phyloP scores from a whole-genome alignment of 2,329 filamentous ascomycete genomes.

The Fusarium newnesense region DNA sequence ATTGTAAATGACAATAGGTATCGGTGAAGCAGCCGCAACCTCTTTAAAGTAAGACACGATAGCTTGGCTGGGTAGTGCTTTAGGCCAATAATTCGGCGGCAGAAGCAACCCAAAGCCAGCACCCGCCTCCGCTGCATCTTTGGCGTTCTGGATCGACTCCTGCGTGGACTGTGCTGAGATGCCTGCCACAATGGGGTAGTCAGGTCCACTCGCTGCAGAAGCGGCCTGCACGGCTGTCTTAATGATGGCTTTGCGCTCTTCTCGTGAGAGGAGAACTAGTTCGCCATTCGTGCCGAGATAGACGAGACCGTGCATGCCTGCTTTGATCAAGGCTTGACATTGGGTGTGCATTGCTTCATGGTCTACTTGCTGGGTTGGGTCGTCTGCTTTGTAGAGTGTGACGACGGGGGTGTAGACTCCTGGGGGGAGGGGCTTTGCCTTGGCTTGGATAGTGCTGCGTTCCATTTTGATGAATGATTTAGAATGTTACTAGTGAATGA shows the following conservation, averaged over 20 bases:
- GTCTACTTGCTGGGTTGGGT: slow-evolving; percentile 54
- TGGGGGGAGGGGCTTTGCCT: slow-evolving; percentile 52
- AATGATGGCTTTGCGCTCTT: slow-evolving; percentile 55
- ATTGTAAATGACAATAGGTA: slow-evolving; percentile 76
- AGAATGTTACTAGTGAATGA: not conserved
- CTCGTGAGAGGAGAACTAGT: slow-evolving; percentile 53
- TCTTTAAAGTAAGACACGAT: slow-evolving; percentile 74
- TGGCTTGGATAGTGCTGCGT: slow-evolving; percentile 47
- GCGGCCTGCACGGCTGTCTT: slow-evolving; percentile 52
- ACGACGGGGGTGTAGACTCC: slow-evolving; percentile 60
- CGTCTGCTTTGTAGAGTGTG: slow-evolving; percentile 56
- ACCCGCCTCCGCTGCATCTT: slow-evolving; percentile 73
- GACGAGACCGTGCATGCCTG: slow-evolving; percentile 58
- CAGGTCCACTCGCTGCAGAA: slow-evolving; percentile 46
- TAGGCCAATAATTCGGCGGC: slow-evolving; percentile 78
- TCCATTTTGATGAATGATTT: slow-evolving; percentile 36
- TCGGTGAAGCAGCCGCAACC: slow-evolving; percentile 69
- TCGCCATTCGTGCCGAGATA: slow-evolving; percentile 60
- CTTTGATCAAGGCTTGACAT: slow-evolving; percentile 53
- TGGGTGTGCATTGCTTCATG: slow-evolving; percentile 57
- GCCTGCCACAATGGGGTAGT: slow-evolving; percentile 58
- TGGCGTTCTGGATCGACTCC: slow-evolving; percentile 73
- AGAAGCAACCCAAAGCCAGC: slow-evolving; percentile 80
- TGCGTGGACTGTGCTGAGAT: slow-evolving; percentile 62
- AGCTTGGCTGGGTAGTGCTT: slow-evolving; percentile 58